phyloP scores from a whole-genome alignment of 148 eudicot species.

The Simmondsia chinensis region DNA sequence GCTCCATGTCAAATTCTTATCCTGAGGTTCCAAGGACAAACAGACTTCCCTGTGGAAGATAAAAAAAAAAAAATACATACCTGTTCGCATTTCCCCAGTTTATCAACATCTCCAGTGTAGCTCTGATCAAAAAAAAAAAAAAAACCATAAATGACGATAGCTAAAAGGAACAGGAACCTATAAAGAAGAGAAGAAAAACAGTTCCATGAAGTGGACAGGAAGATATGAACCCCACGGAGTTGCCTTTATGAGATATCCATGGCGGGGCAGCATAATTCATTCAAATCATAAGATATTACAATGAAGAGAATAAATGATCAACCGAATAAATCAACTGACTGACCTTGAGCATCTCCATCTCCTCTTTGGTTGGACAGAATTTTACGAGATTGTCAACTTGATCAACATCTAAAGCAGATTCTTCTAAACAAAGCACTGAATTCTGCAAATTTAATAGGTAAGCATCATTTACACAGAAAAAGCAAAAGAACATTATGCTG shows the following conservation, averaged over 20 bases:
- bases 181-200: neutral
- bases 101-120: constrained; percentile 73
- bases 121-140: constrained; percentile 35
- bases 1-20: neutral
- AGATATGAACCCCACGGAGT: too few species aligned
- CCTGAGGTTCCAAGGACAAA: neutral
- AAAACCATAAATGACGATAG: neutral
- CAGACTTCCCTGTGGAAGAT: too few species aligned
- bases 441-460: constrained; percentile 31
- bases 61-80: constrained; percentile 22
- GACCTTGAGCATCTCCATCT: constrained; percentile 90
- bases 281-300: too few species aligned
- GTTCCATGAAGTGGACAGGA: too few species aligned
- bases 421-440: constrained; percentile 75
- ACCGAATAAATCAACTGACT: neutral
- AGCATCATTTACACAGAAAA: neutral
- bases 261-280: too few species aligned
- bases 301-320: neutral
- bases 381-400: constrained; percentile 92
- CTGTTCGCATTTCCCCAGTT: constrained; percentile 92
- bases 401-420: constrained; percentile 71
- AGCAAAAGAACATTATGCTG: neutral
- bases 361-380: constrained; percentile 96
- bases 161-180: neutral
- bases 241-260: too few species aligned